A percentile compares a stretch with the other conserved stretches of the same genome.
Evolutionary conservation across 441 rosid genomes (phyloP).

Genomic region (Flueggea neowawraea): DNA sequence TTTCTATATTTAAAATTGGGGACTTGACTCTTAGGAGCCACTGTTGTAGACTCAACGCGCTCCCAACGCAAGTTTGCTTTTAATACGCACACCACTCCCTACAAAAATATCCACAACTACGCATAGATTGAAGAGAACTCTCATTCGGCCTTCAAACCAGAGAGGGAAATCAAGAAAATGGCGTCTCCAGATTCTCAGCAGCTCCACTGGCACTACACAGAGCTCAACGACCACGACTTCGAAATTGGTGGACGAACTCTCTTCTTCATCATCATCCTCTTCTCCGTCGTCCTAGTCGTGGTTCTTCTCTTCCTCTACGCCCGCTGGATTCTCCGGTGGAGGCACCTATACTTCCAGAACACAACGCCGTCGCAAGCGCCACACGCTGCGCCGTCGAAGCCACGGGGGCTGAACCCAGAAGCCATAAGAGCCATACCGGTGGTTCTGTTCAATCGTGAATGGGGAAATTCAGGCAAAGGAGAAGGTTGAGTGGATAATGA

Average conservation of each 20-base stretch:
- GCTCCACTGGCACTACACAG: slow-evolving; percentile 48
- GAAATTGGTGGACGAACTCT: slow-evolving; percentile 38
- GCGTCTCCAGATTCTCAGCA: slow-evolving; percentile 5
- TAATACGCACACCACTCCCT: too few relatives aligned
- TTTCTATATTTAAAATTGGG: too few relatives aligned
- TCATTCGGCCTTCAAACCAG: too few relatives aligned
- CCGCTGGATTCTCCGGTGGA: slow-evolving; percentile 34
- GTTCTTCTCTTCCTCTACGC: slow-evolving; percentile 36
- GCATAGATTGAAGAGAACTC: too few relatives aligned
- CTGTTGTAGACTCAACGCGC: too few relatives aligned
- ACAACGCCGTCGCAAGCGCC: neutral
- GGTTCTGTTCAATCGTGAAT: slow-evolving; percentile 5
- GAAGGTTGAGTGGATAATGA: slow-evolving; percentile 5
- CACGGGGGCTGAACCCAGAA: slow-evolving; percentile 25
- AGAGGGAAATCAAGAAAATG: too few relatives aligned
- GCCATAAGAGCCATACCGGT: slow-evolving; percentile 33
- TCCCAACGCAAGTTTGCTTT: too few relatives aligned
- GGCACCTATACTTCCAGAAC: neutral
- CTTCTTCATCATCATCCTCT: slow-evolving; percentile 32
- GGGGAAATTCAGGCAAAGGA: neutral
- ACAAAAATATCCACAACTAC: too few relatives aligned
- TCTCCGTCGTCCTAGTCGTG: slow-evolving; percentile 22
- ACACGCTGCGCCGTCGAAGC: slow-evolving; percentile 3
- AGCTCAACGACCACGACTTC: slow-evolving; percentile 38
- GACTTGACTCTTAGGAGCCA: too few relatives aligned